Evolutionary conservation across 768 basidiomycete species (phyloP).

Genomic region (Naganishia randhawae): DNA sequence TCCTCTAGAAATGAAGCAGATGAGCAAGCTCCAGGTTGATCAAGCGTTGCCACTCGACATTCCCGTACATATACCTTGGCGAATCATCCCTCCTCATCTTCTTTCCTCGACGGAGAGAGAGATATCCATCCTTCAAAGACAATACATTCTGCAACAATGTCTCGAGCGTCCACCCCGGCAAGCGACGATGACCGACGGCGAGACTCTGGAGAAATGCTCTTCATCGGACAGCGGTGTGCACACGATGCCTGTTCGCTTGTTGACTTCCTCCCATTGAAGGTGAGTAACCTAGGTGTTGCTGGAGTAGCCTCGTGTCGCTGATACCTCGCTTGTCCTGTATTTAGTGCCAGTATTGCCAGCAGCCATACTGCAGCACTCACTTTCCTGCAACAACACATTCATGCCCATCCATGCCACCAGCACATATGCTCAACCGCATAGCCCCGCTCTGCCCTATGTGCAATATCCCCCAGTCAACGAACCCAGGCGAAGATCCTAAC

Average conservation of each 20-base stretch:
- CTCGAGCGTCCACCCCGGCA: constrained; percentile 14
- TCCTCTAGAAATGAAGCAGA: constrained; percentile 4
- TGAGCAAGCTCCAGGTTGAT: background rate
- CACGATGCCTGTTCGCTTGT: constrained; percentile 48
- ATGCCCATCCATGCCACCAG: constrained; percentile 43
- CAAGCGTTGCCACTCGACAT: background rate
- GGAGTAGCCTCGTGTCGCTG: background rate
- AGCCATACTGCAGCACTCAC: constrained; percentile 48
- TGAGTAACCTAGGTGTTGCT: constrained; percentile 31
- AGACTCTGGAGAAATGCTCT: constrained; percentile 42
- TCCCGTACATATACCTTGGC: background rate
- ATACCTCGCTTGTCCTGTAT: background rate
- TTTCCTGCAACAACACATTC: constrained; percentile 45
- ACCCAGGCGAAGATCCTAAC: constrained; percentile 28
- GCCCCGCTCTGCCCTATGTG: constrained; percentile 48
- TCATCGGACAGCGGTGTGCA: constrained; percentile 46
- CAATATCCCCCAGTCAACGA: constrained; percentile 31
- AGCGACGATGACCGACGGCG: constrained; percentile 21
- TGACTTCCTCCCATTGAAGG: constrained; percentile 48
- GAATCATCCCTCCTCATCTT: background rate
- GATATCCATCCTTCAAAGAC: background rate
- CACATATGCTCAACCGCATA: constrained; percentile 43
- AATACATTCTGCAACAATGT: background rate
- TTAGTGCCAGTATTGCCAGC: constrained; percentile 48
- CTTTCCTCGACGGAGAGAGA: background rate